Percentiles rank a stretch among this genome's conserved stretches.
These are phyloP conservation scores for Xylaria nigripes DNA, from an alignment of 495 filamentous ascomycete genomes.

Conservation along the genomic window DNA sequence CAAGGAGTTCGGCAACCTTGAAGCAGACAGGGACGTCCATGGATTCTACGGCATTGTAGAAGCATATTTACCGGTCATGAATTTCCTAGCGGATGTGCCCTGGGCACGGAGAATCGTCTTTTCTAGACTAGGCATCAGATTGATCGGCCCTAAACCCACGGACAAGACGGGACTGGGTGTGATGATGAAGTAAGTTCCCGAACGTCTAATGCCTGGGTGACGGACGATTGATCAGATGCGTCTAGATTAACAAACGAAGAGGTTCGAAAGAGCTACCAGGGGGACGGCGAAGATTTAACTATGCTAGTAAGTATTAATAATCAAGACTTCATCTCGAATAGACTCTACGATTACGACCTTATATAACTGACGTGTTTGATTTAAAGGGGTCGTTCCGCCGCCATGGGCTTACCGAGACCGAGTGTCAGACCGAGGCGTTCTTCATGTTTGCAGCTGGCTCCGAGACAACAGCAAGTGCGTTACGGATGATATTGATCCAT, in stretches of 20 bases:
- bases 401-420: conserved; percentile 14
- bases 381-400: conserved; percentile 18
- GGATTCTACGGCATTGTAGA: conserved; percentile 48
- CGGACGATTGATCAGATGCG: neutral
- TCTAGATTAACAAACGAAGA: conserved; percentile 31
- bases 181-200: conserved; percentile 35
- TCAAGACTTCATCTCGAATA: neutral
- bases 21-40: conserved; percentile 48
- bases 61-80: conserved; percentile 39
- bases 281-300: conserved; percentile 18
- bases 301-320: conserved; percentile 33
- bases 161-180: conserved; percentile 45
- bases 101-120: conserved; percentile 46
- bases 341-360: conserved; percentile 21
- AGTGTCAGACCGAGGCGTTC: conserved; percentile 24
- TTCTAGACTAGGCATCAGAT: conserved; percentile 43
- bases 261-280: conserved; percentile 26
- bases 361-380: neutral
- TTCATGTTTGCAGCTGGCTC: conserved; percentile 51
- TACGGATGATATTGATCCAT: conserved; percentile 47
- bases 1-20: conserved; percentile 52
- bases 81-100: conserved; percentile 44
- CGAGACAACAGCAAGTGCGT: conserved; percentile 53
- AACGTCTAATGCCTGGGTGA: neutral
- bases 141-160: conserved; percentile 47